Conservation (phyloP, 106 monocot species). For the Ottelia alismoides region DNA sequence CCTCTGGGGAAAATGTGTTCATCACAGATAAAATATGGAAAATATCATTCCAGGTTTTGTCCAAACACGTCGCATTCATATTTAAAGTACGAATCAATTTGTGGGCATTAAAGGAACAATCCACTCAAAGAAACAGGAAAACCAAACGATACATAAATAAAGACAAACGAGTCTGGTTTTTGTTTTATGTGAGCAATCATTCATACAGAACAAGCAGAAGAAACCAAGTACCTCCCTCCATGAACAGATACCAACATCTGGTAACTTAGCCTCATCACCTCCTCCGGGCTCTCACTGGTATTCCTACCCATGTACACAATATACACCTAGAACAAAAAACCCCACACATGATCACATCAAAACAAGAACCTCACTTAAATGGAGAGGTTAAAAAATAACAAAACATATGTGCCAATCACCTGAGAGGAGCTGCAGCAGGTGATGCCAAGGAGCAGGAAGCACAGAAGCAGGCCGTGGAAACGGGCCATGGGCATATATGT, state of each 20-base stretch:
- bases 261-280: constrained; percentile 37
- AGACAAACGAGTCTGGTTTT: background rate
- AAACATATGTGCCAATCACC: constrained; percentile 1
- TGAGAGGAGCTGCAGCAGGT: constrained; percentile 8
- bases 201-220: background rate
- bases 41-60: no score
- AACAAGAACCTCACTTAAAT: background rate
- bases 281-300: constrained; percentile 24
- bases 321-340: constrained; percentile 42
- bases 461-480: background rate
- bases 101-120: no score
- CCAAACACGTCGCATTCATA: no score
- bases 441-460: background rate
- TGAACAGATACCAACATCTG: constrained; percentile 71
- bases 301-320: constrained; percentile 83
- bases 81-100: no score
- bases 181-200: background rate
- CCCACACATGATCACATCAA: background rate
- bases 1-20: no score
- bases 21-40: no score
- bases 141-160: no score
- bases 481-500: background rate
- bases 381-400: background rate
- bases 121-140: no score
- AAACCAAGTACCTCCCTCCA: constrained; percentile 44